These are phyloP conservation scores for Stachybotrys echinatus DNA, from an alignment of 2,329 filamentous ascomycete genomes.

Conservation along the genomic window DNA sequence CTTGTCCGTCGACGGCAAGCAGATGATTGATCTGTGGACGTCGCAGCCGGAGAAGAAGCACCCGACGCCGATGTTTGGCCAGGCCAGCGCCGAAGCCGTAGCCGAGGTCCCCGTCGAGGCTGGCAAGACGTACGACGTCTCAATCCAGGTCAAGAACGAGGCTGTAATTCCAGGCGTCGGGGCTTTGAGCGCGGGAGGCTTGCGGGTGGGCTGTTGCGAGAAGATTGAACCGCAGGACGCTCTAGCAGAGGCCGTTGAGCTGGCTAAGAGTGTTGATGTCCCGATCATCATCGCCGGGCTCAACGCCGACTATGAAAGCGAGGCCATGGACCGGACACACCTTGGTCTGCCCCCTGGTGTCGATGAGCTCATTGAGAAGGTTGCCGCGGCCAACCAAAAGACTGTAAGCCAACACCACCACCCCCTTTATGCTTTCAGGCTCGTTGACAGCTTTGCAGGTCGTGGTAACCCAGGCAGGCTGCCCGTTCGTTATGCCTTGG, in stretches of 20 bases:
- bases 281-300: slow-evolving; percentile 51
- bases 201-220: slow-evolving; percentile 5
- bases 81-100: slow-evolving; percentile 25
- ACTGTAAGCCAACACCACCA: slow-evolving; percentile 39
- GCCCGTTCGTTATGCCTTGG: slow-evolving; percentile 28
- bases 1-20: slow-evolving; percentile 23
- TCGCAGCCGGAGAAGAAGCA: slow-evolving; percentile 25
- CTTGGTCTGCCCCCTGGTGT: slow-evolving; percentile 56
- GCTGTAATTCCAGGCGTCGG: not conserved
- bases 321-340: slow-evolving; percentile 65
- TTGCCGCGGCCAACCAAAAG: slow-evolving; percentile 51
- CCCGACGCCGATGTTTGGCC: slow-evolving; percentile 27
- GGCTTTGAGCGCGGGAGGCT: slow-evolving; percentile 1
- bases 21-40: slow-evolving; percentile 24
- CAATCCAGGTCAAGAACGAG: slow-evolving; percentile 1
- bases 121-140: slow-evolving; percentile 5
- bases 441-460: slow-evolving; percentile 3
- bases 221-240: slow-evolving; percentile 5
- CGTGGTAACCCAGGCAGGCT: slow-evolving; percentile 32
- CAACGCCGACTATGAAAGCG: slow-evolving; percentile 34
- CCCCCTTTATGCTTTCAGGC: not conserved
- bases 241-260: slow-evolving; percentile 7
- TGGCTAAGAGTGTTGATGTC: slow-evolving; percentile 52
- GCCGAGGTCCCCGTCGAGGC: slow-evolving; percentile 10
- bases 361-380: slow-evolving; percentile 51